Conservation (phyloP, 2,329 filamentous ascomycete genomes). For the Hymenoscyphus albidus region DNA sequence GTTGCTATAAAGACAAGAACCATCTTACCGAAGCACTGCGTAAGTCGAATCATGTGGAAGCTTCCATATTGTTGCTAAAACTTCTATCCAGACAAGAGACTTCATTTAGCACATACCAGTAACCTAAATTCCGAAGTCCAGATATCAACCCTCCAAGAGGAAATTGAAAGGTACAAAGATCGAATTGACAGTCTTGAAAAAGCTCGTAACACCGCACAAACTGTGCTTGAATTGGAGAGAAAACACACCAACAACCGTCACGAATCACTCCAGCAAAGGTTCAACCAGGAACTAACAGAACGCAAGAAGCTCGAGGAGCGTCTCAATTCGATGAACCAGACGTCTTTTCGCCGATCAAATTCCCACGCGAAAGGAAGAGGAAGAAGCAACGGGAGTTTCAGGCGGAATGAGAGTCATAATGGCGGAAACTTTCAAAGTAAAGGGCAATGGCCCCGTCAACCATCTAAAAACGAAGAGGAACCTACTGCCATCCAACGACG, state of each 20-base stretch:
- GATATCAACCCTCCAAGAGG: slow-evolving; percentile 15
- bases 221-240: slow-evolving; percentile 21
- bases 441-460: not conserved
- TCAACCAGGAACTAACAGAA: slow-evolving; percentile 19
- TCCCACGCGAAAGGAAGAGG: not conserved
- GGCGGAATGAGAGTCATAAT: not conserved
- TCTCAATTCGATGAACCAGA: slow-evolving; percentile 16
- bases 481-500: slow-evolving; percentile 2
- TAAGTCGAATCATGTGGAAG: slow-evolving; percentile 12
- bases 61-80: not conserved
- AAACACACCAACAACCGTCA: slow-evolving; percentile 26
- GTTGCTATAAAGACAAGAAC: slow-evolving; percentile 41
- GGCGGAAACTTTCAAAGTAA: not conserved
- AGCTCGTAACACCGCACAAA: slow-evolving; percentile 20
- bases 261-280: slow-evolving; percentile 22
- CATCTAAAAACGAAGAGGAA: not conserved
- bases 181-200: slow-evolving; percentile 21
- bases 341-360: slow-evolving; percentile 5
- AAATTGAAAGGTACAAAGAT: slow-evolving; percentile 18
- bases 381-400: not conserved
- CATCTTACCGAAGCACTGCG: slow-evolving; percentile 38
- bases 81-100: not conserved
- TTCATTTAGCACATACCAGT: not conserved
- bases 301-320: slow-evolving; percentile 20
- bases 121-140: not conserved